Base-by-base conservation (phyloP, 2,329 filamentous ascomycete genomes). In the Aureobasidium sp. region DNA sequence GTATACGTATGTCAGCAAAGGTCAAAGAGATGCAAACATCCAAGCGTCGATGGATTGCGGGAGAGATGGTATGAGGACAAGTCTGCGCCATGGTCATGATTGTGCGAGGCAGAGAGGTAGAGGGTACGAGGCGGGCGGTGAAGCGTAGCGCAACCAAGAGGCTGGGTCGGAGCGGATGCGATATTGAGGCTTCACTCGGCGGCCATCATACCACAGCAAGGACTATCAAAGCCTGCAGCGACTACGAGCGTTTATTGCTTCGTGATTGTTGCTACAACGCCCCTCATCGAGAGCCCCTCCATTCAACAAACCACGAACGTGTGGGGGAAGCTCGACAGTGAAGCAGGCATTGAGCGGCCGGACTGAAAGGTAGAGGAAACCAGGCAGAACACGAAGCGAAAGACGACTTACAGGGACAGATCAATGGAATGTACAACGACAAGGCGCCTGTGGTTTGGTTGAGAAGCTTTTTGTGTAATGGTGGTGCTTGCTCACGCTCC, bases 391-490 rank as follows among this genome's bases (percentile, higher is more conserved):
- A 20, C 20, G 9, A 42, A 17, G 17, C 46, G n/a, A 37, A 12
- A 36, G 23, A 9, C 12, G 26, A 53, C 59, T 61, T 55, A 61
- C 59, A n/a, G 46, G 15, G 57, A 42, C 27, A 20, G 20, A 26
- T 12, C 46, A 58, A 51, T 60, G 46, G 23, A 32, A 46, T 60
- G 57, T 51, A 34, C 36, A 59, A 39, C 13, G 36, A 26, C 27
- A 39, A 46, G 29, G 26, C 32, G 29, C 32, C 26, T 15, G 47
- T 32, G 26, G 47, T 23, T 34, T 52, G 32, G 58, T 61, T 61
- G 58, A 61, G 58, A 52, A 48, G 51, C 8, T 61, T 51, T 44
- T 59, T 50, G 56, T 48, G 34, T 34, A 26, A 46, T 42, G 37
- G 53, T 57, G 29, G 55, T 47, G 55, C 55, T 58, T 37, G 51